A percentile compares a stretch with the other conserved stretches of the same genome.
Evolutionary conservation across 257 asterid species (phyloP).

Genomic region (Linaria vulgaris): DNA sequence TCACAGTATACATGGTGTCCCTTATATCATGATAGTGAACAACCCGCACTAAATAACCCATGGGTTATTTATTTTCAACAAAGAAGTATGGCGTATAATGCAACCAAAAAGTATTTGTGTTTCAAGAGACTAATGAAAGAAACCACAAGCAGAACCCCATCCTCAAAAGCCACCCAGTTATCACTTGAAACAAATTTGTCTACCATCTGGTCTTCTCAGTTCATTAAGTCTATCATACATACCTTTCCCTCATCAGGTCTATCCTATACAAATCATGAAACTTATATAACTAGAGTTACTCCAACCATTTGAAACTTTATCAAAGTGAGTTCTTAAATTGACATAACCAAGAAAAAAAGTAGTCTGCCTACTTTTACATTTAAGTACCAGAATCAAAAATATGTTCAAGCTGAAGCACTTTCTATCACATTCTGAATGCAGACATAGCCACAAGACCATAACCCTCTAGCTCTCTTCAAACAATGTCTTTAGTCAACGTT

Average conservation of each 20-base stretch:
- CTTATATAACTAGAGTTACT: slow-evolving; percentile 1
- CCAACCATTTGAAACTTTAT: slow-evolving; percentile 1
- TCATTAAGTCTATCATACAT: slow-evolving; percentile 4
- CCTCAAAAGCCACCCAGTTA: too few species aligned
- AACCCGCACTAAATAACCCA: background rate
- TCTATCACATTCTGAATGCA: background rate
- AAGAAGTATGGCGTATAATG: background rate
- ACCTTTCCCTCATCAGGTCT: background rate
- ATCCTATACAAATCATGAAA: background rate
- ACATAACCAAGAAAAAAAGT: background rate
- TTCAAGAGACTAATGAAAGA: background rate
- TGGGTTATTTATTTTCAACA: background rate
- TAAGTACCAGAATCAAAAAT: slow-evolving; percentile 1
- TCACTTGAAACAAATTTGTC: background rate
- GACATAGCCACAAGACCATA: background rate
- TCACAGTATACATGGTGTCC: background rate
- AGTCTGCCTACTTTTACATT: background rate
- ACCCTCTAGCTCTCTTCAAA: slow-evolving; percentile 14
- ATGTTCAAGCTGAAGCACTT: background rate
- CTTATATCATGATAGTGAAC: background rate
- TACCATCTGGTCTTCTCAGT: background rate
- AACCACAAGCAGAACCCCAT: background rate
- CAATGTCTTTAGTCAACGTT: background rate
- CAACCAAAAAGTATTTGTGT: slow-evolving; percentile 1
- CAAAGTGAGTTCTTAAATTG: too few species aligned